Evolutionary conservation across 768 basidiomycete species (phyloP), one percentile per base, ranked within the genome.

Genomic region (Leccinum imitatum): DNA sequence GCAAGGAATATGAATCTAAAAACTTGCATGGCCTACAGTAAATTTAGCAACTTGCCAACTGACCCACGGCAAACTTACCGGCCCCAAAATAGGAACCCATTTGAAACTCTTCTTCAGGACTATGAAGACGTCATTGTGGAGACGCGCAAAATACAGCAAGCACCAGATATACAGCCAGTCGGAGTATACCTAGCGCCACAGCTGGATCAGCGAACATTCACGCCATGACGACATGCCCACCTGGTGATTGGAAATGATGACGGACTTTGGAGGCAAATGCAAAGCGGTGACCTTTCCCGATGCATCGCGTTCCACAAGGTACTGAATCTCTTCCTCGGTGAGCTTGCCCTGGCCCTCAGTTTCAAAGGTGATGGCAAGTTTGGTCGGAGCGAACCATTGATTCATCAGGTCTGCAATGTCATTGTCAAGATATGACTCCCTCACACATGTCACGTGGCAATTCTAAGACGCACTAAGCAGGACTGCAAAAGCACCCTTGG

Each of bases 81-180:
- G 93, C 14, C 96, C 96, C 27, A 95, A 72, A 51, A 99, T 71
- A 17, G 96, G 96, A 3, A 96, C 71, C 81, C 85, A 88, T 67
- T 90, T 90, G 60, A 98, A 79, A 66, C 87, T 90, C 71, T 90
- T 91, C 82, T 98, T 99, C 59, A 98, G 78, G 17, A 96, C 88
- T 68, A 99, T 99, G 72, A 86, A 89, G 35, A 98, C 82, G 62
- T 92, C 83, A 61, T 80, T 80, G 70, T 90, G 85, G 1, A 86
- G 82, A 46, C 78, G 78, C 65, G 85, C 81, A 68, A 88, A 90
- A 69, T 93, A 92, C 11, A 85, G 81, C 50, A 94, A 74, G 63
- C 87, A 87, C 89, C 92, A 98, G 39, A 89, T 84, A 68, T 95
- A 96, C 87, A 88, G 87, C 89, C 90, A 91, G 74, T 91, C 89